Conservation (phyloP, 495 filamentous ascomycete genomes). For the Lophiostoma macrostomum region DNA sequence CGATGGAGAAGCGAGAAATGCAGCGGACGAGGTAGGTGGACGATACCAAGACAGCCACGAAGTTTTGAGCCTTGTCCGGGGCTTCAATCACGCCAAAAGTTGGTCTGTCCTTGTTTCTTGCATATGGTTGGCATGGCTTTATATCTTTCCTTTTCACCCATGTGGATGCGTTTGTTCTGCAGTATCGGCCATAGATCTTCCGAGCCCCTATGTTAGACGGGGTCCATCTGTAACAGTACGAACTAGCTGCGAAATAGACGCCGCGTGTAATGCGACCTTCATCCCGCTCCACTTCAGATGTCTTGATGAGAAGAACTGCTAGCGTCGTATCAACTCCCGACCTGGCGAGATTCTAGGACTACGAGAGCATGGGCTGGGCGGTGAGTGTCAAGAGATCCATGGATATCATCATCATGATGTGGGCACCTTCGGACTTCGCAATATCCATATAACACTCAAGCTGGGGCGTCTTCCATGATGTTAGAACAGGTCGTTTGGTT, state of each 20-base stretch:
- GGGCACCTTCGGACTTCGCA: too few relatives aligned
- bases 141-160: constrained; percentile 4
- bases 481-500: too few relatives aligned
- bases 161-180: constrained; percentile 9
- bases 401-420: too few relatives aligned
- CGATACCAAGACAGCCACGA: constrained; percentile 22
- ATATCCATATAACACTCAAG: too few relatives aligned
- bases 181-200: constrained; percentile 7
- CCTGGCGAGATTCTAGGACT: too few relatives aligned
- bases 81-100: constrained; percentile 15
- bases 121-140: constrained; percentile 15
- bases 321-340: too few relatives aligned
- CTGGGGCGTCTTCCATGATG: too few relatives aligned
- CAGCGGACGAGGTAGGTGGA: background rate
- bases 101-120: constrained; percentile 18
- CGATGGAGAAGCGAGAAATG: background rate
- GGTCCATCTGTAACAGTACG: constrained; percentile 14
- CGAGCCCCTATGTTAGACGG: background rate
- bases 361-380: too few relatives aligned
- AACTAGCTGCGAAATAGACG: background rate
- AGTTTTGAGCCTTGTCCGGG: background rate
- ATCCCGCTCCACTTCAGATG: background rate
- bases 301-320: too few relatives aligned
- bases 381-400: too few relatives aligned
- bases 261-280: background rate